Evolutionary conservation across 768 basidiomycete genomes (phyloP).

Genomic region (Galerina marginata): DNA sequence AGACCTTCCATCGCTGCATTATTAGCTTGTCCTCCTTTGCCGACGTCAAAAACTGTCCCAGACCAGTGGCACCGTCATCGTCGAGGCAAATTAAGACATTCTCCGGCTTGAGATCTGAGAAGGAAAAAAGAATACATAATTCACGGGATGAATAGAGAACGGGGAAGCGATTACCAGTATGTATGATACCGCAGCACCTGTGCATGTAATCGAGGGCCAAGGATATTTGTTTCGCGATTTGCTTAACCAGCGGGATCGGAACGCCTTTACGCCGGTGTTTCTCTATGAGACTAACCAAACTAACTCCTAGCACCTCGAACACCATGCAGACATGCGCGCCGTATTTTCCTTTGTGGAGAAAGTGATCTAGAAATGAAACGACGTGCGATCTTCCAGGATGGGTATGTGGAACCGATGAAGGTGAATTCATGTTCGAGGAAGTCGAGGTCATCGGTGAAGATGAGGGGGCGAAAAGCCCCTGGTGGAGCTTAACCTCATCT

Average conservation of each 20-base stretch:
- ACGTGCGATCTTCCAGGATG: conserved; percentile 93
- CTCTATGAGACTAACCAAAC: conserved; percentile 94
- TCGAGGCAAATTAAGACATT: conserved; percentile 98
- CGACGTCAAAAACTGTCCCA: conserved; percentile 28
- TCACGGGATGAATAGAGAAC: no score
- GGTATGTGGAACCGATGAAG: conserved; percentile 61
- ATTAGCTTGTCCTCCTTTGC: no score
- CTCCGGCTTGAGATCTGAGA: conserved; percentile 90
- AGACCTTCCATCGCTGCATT: conserved; percentile 36
- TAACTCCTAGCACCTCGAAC: conserved; percentile 97
- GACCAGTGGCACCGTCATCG: conserved; percentile 89
- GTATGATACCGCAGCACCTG: conserved; percentile 94
- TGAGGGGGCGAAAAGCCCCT: no score
- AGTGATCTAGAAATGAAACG: conserved; percentile 97
- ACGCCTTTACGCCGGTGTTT: conserved; percentile 98
- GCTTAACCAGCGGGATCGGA: conserved; percentile 88
- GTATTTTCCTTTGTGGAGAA: conserved; percentile 94
- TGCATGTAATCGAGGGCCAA: conserved; percentile 98
- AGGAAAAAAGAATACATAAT: neutral
- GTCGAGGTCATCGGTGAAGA: no score
- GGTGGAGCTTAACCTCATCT: no score
- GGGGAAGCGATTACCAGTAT: conserved; percentile 61
- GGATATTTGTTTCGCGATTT: conserved; percentile 96
- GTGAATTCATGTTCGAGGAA: conserved; percentile 50
- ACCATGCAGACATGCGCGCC: conserved; percentile 99